Base-by-base conservation (phyloP, 2,329 filamentous ascomycete genomes). In the Neofusicoccum sp. region DNA sequence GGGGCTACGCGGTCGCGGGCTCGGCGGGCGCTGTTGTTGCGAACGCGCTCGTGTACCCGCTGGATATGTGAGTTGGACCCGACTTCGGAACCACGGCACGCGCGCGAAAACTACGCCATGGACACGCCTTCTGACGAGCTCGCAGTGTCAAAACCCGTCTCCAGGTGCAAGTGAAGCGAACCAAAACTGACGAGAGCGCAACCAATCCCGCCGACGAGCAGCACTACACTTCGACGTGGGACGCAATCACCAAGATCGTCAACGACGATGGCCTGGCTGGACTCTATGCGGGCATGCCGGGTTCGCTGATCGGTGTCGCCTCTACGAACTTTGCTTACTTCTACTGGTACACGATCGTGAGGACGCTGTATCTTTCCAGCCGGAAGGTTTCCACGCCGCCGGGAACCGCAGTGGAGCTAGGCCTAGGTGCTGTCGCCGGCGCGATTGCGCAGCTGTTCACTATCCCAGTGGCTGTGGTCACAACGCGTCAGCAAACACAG, bases 321-420 rank as follows among this genome's bases (percentile, higher is more conserved):
- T 97, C 93, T 31, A 98, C 94, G 59, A 99, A 99, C 78, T 99
- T 99, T 75, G 95, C 95, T 71, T 99, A 99, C 80, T 99, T 99
- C 77, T 99, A 99, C 81, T 98, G 94, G 93, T 98, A 98, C 77
- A 94, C 92, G 4, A 80, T 95, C 33, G 92, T 97, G 36, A 88
- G 95, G 66, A 87, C 87, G 14, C 78, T 97, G 22, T 98, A 98
- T 76, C 78, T 91, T 68, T 78, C 80, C 16, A 83, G 82, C 29
- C 80, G 79, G 68, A 85, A 85, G 68, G 80, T 85, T 44, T 76
- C 83, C 66, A 85, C 84, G 68, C 74, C 89, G 31, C 92, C 93
- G 2, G 89, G 91, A 22, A 98, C 93, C 0, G 85, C 90, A 4
- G 83, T 89, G 48, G 95, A 99, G 78, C 83, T 99, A 63, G 85